phyloP scores from a whole-genome alignment of 257 asterid species.

The Schizonepeta tenuifolia region DNA sequence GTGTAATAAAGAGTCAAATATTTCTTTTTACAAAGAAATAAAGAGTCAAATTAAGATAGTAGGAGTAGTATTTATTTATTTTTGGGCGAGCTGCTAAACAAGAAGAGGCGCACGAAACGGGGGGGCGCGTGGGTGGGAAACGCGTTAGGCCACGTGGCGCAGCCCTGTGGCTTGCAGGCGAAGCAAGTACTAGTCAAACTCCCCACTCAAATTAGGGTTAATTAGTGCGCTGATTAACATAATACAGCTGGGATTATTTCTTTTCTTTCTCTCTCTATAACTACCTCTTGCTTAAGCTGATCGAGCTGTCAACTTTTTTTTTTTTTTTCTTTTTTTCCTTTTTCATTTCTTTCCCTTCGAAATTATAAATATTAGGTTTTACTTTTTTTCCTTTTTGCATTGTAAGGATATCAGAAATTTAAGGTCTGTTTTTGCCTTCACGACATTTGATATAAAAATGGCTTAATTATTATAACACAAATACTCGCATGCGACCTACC shows the following conservation, averaged over 20 bases:
- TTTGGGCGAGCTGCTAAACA: no score
- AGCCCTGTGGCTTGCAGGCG: slow-evolving; percentile 4
- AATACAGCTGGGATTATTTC: not conserved
- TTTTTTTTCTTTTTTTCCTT: not conserved
- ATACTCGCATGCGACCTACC: no score
- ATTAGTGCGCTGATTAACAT: not conserved
- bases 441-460: no score
- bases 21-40: no score
- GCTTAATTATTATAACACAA: no score
- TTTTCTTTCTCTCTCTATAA: not conserved
- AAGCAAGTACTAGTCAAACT: not conserved
- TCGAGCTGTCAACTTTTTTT: not conserved
- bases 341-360: no score
- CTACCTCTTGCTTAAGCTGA: not conserved
- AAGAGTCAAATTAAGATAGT: no score
- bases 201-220: not conserved
- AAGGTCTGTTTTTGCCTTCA: not conserved
- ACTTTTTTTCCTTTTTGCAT: no score
- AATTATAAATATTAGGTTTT: no score
- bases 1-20: no score
- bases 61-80: no score
- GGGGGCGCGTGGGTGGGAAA: not conserved
- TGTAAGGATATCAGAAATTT: not conserved
- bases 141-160: slow-evolving; percentile 18
- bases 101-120: not conserved